phyloP scores from a whole-genome alignment of 1,139 yeast species.

The Suhomyces ambrosiae region DNA sequence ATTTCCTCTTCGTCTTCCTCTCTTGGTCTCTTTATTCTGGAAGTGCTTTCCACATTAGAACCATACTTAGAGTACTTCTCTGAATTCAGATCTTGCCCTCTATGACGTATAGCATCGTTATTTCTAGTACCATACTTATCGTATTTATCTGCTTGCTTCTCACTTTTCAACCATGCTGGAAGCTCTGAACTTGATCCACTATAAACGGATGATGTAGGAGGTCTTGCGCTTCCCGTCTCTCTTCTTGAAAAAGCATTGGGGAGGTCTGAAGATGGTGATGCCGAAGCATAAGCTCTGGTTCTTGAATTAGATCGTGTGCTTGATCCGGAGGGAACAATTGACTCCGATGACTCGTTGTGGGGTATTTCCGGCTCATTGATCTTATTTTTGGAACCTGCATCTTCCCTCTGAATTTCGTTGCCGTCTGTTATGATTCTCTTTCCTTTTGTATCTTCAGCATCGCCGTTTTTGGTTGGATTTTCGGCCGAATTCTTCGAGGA shows the following conservation, averaged over 20 bases:
- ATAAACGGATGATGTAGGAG: constrained; percentile 28
- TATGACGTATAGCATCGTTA: neutral
- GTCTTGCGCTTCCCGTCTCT: constrained; percentile 14
- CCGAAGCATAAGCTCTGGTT: neutral
- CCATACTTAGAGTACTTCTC: constrained; percentile 35
- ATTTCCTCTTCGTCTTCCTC: constrained; percentile 20
- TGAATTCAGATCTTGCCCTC: constrained; percentile 11
- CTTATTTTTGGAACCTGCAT: too few relatives aligned
- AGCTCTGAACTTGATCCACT: constrained; percentile 24
- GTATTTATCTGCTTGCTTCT: constrained; percentile 34
- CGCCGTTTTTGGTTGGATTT: too few relatives aligned
- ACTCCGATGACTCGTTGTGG: too few relatives aligned
- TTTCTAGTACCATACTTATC: constrained; percentile 39
- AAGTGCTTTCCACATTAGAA: constrained; percentile 9
- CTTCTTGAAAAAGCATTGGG: constrained; percentile 33
- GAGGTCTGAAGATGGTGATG: constrained; percentile 5
- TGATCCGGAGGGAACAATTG: too few relatives aligned
- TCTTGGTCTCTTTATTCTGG: constrained; percentile 15
- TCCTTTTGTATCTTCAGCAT: too few relatives aligned
- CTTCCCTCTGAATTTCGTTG: too few relatives aligned
- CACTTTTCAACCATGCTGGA: constrained; percentile 47
- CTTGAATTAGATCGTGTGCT: neutral
- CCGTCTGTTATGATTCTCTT: too few relatives aligned
- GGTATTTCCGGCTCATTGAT: too few relatives aligned
- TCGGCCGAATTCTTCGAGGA: too few relatives aligned